Evolutionary conservation across 1,139 yeast species (phyloP).

Genomic region (Starmera stellimalicola): DNA sequence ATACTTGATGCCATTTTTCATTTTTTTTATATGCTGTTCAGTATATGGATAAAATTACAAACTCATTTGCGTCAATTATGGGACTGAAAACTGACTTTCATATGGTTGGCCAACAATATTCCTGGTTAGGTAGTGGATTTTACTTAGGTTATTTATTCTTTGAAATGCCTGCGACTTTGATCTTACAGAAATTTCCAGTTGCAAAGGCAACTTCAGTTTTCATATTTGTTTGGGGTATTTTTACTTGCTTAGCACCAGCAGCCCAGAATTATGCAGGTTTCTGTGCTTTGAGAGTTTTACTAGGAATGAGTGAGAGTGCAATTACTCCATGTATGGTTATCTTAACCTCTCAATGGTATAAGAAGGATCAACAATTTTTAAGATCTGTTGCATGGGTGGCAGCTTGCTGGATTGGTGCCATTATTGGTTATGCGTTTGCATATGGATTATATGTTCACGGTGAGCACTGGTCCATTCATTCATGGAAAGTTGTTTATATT

Average conservation of each 20-base stretch:
- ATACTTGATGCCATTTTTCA: constrained; percentile 6
- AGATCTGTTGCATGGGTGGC: constrained; percentile 41
- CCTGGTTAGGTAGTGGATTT: constrained; percentile 13
- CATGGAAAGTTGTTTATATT: constrained; percentile 39
- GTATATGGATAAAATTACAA: constrained; percentile 28
- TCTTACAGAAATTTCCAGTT: constrained; percentile 34
- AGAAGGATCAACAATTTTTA: constrained; percentile 37
- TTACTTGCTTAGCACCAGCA: constrained; percentile 33
- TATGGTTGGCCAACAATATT: constrained; percentile 7
- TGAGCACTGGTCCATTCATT: constrained; percentile 24
- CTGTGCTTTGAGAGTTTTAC: constrained; percentile 10
- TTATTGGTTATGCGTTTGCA: constrained; percentile 34
- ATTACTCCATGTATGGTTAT: constrained; percentile 9
- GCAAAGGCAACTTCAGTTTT: constrained; percentile 28
- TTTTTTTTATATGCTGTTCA: constrained; percentile 1
- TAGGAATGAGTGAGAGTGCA: not conserved
- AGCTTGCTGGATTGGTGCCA: constrained; percentile 32
- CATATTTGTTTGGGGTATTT: constrained; percentile 39
- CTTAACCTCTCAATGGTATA: constrained; percentile 46
- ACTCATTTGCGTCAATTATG: constrained; percentile 28
- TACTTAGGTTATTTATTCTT: constrained; percentile 8
- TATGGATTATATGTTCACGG: constrained; percentile 30
- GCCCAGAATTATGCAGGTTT: too few species aligned
- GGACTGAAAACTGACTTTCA: constrained; percentile 18
- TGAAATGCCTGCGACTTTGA: constrained; percentile 5